These are phyloP conservation scores for Fusarium subglutinans DNA, from an alignment of 2,329 filamentous ascomycete genomes.

Conservation along the genomic window DNA sequence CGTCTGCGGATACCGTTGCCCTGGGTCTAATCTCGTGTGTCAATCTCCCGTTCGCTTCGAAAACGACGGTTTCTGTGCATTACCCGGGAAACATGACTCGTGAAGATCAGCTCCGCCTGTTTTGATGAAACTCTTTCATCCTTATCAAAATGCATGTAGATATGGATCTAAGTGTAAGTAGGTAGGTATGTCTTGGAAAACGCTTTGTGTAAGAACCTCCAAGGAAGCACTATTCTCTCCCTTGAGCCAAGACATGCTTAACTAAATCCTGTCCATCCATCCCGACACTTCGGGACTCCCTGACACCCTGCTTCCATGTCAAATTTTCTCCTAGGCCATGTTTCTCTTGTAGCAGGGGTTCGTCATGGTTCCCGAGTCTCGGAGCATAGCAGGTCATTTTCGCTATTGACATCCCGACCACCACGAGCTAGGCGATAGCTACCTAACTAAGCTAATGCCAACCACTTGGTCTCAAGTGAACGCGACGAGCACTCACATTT, in stretches of 20 bases:
- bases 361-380: background rate
- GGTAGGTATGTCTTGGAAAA: background rate
- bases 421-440: background rate
- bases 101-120: background rate
- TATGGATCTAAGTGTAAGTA: background rate
- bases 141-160: background rate
- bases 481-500: background rate
- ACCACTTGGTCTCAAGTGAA: background rate
- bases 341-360: slow-evolving; percentile 20
- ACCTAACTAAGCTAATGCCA: background rate
- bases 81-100: background rate
- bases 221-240: background rate
- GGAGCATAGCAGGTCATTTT: background rate
- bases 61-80: background rate
- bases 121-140: background rate
- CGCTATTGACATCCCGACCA: background rate
- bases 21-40: slow-evolving; percentile 23
- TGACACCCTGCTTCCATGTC: slow-evolving; percentile 32
- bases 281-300: slow-evolving; percentile 37
- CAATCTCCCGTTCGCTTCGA: slow-evolving; percentile 31
- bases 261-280: slow-evolving; percentile 16
- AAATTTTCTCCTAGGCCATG: background rate
- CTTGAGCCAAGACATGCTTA: background rate
- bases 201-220: background rate
- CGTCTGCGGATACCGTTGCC: slow-evolving; percentile 22